A percentile compares a stretch with the other conserved stretches of the same genome.
These are phyloP conservation scores for Tausonia pullulans DNA, from an alignment of 1,284 basidiomycete genomes.

Conservation along the genomic window DNA sequence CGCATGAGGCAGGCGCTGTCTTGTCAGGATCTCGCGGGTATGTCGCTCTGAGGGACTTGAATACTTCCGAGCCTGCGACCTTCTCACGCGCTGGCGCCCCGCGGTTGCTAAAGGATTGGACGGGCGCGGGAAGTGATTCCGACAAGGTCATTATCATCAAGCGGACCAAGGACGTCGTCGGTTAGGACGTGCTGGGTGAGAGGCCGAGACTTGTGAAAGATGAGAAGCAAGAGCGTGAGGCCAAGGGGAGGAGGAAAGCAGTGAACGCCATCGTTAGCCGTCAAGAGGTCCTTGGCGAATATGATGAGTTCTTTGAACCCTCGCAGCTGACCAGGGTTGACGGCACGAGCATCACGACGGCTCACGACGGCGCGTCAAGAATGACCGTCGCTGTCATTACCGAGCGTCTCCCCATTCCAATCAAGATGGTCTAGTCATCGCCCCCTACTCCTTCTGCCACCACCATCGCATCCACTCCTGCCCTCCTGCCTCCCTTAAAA, in stretches of 20 bases:
- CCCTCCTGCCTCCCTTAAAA: neutral
- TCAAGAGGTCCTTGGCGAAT: neutral
- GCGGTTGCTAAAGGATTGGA: slow-evolving; percentile 23
- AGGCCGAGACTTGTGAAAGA: neutral
- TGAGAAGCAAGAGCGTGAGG: slow-evolving; percentile 1
- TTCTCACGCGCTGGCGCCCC: slow-evolving; percentile 30
- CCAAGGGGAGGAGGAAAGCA: neutral
- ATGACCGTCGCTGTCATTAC: no score
- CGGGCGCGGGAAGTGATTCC: slow-evolving; percentile 20
- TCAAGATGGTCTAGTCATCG: slow-evolving; percentile 14
- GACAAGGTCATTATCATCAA: neutral
- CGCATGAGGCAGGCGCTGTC: no score
- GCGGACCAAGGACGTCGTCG: neutral
- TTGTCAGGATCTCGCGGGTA: no score
- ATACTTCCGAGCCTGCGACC: no score
- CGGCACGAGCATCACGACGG: no score
- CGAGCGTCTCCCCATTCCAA: neutral
- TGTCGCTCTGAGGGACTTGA: no score
- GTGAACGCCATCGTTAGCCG: neutral
- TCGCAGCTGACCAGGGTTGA: no score
- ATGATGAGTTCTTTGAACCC: no score
- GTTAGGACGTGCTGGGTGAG: slow-evolving; percentile 1
- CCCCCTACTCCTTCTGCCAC: neutral
- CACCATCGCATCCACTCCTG: neutral
- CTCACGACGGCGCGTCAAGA: no score